These are phyloP conservation scores for Kodamaea alishanica DNA, from an alignment of 1,139 yeast genomes.

Conservation along the genomic window DNA sequence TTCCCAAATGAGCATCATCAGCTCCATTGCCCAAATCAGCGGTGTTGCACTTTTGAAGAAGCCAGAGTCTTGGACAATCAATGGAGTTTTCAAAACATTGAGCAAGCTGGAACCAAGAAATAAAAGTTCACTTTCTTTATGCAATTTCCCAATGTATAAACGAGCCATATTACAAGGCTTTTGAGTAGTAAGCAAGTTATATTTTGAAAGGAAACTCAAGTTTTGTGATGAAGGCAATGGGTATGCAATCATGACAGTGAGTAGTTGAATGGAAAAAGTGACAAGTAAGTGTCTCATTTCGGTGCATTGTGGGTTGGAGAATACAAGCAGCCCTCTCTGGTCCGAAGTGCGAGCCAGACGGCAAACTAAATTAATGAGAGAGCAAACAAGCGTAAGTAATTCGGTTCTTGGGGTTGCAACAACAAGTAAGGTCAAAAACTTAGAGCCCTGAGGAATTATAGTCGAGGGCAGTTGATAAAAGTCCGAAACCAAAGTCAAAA, in stretches of 20 bases:
- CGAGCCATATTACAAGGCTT: constrained; percentile 49
- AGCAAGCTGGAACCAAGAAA: constrained; percentile 47
- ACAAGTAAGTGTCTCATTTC: constrained; percentile 54
- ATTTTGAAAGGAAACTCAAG: constrained; percentile 39
- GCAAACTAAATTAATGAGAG: constrained; percentile 61
- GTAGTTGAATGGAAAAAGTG: constrained; percentile 57
- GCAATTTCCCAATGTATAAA: constrained; percentile 49
- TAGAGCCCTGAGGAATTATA: constrained; percentile 50
- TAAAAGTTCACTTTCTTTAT: constrained; percentile 51
- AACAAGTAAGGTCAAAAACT: constrained; percentile 57
- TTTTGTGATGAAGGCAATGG: constrained; percentile 55
- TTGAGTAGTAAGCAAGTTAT: constrained; percentile 14
- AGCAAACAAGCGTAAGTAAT: constrained; percentile 56
- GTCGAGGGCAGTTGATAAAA: constrained; percentile 50
- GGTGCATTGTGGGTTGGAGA: constrained; percentile 23
- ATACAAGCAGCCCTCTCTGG: constrained; percentile 36
- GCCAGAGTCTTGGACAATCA: constrained; percentile 19
- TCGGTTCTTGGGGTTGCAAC: constrained; percentile 48
- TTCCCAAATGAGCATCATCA: constrained; percentile 69
- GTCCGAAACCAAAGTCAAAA: constrained; percentile 63
- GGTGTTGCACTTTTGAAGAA: constrained; percentile 26
- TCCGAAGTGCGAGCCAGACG: constrained; percentile 29
- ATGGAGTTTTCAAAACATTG: constrained; percentile 44
- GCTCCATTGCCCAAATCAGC: constrained; percentile 53
- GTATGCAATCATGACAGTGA: constrained; percentile 60